A percentile compares a stretch with the other conserved stretches of the same genome.
phyloP scores from a whole-genome alignment of 1,139 yeast genomes.

The Suhomyces chickasaworum region DNA sequence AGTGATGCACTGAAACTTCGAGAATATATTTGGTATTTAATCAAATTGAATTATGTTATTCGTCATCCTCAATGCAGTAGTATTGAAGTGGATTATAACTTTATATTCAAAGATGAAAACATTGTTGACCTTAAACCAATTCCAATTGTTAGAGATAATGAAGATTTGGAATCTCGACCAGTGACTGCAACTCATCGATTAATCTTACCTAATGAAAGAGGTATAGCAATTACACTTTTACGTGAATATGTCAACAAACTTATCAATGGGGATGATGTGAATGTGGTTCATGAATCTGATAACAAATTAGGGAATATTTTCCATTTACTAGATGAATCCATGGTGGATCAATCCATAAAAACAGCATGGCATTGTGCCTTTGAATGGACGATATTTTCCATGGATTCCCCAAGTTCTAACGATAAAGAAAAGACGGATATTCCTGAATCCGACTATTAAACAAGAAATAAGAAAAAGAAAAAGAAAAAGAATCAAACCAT shows the following conservation, averaged over 20 bases:
- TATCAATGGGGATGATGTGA: slow-evolving; percentile 20
- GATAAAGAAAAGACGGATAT: slow-evolving; percentile 7
- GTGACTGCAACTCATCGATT: slow-evolving; percentile 14
- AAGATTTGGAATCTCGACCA: background rate
- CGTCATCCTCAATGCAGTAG: slow-evolving; percentile 22
- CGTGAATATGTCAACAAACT: slow-evolving; percentile 26
- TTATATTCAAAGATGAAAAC: slow-evolving; percentile 16
- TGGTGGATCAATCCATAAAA: slow-evolving; percentile 26
- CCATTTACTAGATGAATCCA: slow-evolving; percentile 26
- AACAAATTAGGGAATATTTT: slow-evolving; percentile 24
- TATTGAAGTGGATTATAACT: slow-evolving; percentile 20
- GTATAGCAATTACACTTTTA: slow-evolving; percentile 24
- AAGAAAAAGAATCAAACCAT: too few species aligned
- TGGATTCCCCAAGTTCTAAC: slow-evolving; percentile 3
- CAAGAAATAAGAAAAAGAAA: too few species aligned
- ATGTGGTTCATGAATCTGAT: slow-evolving; percentile 18
- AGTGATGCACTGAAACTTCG: slow-evolving; percentile 35
- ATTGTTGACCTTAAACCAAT: slow-evolving; percentile 9
- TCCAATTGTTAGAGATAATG: slow-evolving; percentile 1
- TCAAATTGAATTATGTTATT: slow-evolving; percentile 29
- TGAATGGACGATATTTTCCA: slow-evolving; percentile 16
- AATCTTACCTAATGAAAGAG: slow-evolving; percentile 31
- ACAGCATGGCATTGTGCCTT: slow-evolving; percentile 22
- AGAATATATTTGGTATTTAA: slow-evolving; percentile 34
- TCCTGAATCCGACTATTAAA: background rate